These are phyloP conservation scores for Haplosporangium sp. DNA, from an alignment of 371 early-diverging fungal species.

Conservation along the genomic window DNA sequence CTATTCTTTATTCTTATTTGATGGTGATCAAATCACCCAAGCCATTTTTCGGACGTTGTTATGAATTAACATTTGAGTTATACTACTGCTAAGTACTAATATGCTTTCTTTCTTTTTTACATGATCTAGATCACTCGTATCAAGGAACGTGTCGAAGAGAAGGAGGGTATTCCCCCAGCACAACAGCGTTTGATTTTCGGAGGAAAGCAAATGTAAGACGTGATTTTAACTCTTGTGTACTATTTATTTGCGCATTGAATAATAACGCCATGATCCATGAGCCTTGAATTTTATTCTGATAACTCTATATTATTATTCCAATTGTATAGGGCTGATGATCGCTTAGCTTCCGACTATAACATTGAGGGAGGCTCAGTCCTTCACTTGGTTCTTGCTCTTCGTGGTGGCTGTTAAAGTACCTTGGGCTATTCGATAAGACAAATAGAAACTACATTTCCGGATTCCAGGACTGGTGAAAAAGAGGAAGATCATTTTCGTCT, in stretches of 20 bases:
- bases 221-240: background rate
- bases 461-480: too few relatives aligned
- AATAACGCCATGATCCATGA: too few relatives aligned
- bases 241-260: too few relatives aligned
- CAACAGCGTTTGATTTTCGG: slow-evolving; percentile 96
- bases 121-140: slow-evolving; percentile 80
- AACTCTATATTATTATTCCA: slow-evolving; percentile 4
- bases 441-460: background rate
- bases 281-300: background rate
- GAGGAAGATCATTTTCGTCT: too few relatives aligned
- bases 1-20: background rate
- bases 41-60: too few relatives aligned
- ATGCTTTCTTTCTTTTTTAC: background rate
- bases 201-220: slow-evolving; percentile 91
- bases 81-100: too few relatives aligned
- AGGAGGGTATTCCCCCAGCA: slow-evolving; percentile 97
- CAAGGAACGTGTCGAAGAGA: slow-evolving; percentile 95
- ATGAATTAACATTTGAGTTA: too few relatives aligned
- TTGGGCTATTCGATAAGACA: too few relatives aligned
- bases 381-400: slow-evolving; percentile 97
- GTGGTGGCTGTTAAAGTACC: slow-evolving; percentile 82
- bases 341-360: slow-evolving; percentile 80
- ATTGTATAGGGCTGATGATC: slow-evolving; percentile 84
- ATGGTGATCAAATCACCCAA: background rate
- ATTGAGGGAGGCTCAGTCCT: slow-evolving; percentile 93